Percentiles rank a stretch among this genome's conserved stretches.
Evolutionary conservation across 768 basidiomycete genomes (phyloP).

Genomic region (Paxillus ammoniavirescens): DNA sequence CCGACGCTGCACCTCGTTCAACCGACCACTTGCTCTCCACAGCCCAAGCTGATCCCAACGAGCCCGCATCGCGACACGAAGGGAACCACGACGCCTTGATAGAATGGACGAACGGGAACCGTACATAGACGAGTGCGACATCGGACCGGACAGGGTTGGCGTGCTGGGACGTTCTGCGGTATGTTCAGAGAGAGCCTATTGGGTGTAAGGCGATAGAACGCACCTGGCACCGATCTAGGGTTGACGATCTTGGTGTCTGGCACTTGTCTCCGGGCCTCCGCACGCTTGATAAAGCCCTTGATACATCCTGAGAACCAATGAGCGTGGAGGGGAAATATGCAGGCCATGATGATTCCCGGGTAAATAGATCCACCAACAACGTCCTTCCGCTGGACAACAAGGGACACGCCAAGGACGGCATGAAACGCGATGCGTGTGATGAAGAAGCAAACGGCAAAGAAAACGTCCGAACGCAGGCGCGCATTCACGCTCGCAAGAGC

Average conservation of each 20-base stretch:
- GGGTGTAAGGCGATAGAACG: background rate
- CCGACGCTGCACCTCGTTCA: no score
- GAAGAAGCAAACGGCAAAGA: conserved; percentile 52
- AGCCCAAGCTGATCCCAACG: conserved; percentile 29
- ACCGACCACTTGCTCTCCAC: conserved; percentile 25
- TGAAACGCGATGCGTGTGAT: conserved; percentile 51
- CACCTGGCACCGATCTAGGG: conserved; percentile 7
- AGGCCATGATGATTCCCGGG: conserved; percentile 38
- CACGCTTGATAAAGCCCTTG: conserved; percentile 42
- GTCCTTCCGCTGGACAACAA: conserved; percentile 28
- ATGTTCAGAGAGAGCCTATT: background rate
- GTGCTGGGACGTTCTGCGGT: conserved; percentile 17
- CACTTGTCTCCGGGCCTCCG: conserved; percentile 5
- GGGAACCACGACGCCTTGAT: conserved; percentile 25
- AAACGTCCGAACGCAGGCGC: conserved; percentile 42
- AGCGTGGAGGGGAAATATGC: conserved; percentile 49
- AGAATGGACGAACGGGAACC: conserved; percentile 20
- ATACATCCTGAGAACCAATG: conserved; percentile 54
- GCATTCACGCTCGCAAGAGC: conserved; percentile 46
- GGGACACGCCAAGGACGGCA: conserved; percentile 33
- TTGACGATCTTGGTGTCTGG: conserved; percentile 6
- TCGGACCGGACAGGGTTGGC: conserved; percentile 3
- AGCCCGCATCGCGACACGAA: conserved; percentile 26
- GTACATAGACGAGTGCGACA: background rate
- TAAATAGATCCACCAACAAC: conserved; percentile 34